Percentiles rank a stretch among this genome's conserved stretches.
Conservation (phyloP, 2,329 filamentous ascomycete species). For the Gnomoniopsis sp. region DNA sequence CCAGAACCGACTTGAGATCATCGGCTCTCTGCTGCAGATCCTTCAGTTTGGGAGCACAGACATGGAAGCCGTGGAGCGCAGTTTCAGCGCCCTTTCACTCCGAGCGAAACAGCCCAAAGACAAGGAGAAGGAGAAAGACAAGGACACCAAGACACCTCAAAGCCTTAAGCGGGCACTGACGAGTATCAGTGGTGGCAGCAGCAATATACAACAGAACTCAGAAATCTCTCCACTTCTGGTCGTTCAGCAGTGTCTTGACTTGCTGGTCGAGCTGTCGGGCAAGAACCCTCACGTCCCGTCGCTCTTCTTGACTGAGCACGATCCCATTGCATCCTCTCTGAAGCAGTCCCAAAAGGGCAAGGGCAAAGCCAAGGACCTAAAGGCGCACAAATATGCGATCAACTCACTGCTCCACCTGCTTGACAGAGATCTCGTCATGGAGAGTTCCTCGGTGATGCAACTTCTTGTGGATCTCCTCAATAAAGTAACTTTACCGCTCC, state of each 20-base stretch:
- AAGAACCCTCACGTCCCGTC: slow-evolving; percentile 84
- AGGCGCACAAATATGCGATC: slow-evolving; percentile 82
- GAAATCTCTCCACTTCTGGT: slow-evolving; percentile 94
- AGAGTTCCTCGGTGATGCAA: slow-evolving; percentile 97
- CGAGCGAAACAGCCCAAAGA: slow-evolving; percentile 78
- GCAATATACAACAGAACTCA: slow-evolving; percentile 59
- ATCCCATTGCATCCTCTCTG: slow-evolving; percentile 66
- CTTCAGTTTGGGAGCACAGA: slow-evolving; percentile 94
- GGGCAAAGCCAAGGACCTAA: slow-evolving; percentile 82
- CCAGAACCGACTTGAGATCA: slow-evolving; percentile 91
- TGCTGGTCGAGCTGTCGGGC: slow-evolving; percentile 77
- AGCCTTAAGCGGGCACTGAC: slow-evolving; percentile 72
- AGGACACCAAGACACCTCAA: slow-evolving; percentile 72
- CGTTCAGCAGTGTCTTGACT: slow-evolving; percentile 88
- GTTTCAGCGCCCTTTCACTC: slow-evolving; percentile 88
- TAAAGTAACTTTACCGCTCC: slow-evolving; percentile 82
- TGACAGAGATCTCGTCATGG: slow-evolving; percentile 92
- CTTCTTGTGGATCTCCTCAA: slow-evolving; percentile 83
- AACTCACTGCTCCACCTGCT: slow-evolving; percentile 86
- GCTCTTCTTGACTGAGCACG: slow-evolving; percentile 93
- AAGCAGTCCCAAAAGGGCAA: slow-evolving; percentile 78
- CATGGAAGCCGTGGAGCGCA: slow-evolving; percentile 88
- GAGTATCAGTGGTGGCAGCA: slow-evolving; percentile 44
- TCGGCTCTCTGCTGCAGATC: slow-evolving; percentile 88
- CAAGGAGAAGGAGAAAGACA: slow-evolving; percentile 63